Percentiles rank a stretch among this genome's conserved stretches.
Conservation (phyloP, 768 basidiomycete genomes). For the Suillus fuscotomentosus region DNA sequence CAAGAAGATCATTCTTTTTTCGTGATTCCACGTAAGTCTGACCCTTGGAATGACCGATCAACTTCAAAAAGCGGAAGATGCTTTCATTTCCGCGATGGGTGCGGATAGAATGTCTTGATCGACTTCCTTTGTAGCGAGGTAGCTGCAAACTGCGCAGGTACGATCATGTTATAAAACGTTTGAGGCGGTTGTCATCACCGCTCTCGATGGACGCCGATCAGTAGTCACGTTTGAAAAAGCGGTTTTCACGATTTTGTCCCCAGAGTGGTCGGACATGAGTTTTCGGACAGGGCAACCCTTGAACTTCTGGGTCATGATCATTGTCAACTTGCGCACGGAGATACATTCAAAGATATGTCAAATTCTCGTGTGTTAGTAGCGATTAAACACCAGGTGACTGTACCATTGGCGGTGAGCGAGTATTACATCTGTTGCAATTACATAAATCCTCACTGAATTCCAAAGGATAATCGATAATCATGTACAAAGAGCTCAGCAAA, state of each 20-base stretch:
- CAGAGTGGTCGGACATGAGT: conserved; percentile 4
- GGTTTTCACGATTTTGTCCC: neutral
- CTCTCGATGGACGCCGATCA: conserved; percentile 10
- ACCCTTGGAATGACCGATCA: too few species aligned
- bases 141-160: neutral
- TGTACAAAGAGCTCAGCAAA: neutral
- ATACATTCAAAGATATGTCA: neutral
- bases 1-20: too few species aligned
- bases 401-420: too few species aligned
- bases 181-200: conserved; percentile 12
- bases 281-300: neutral
- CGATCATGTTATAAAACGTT: conserved; percentile 2
- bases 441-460: too few species aligned
- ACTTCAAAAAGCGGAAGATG: too few species aligned
- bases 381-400: too few species aligned
- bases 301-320: neutral
- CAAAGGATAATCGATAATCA: too few species aligned
- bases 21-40: too few species aligned
- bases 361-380: neutral
- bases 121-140: neutral
- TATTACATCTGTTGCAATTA: too few species aligned
- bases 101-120: too few species aligned
- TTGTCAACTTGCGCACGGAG: neutral
- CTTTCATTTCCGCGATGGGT: too few species aligned
- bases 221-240: conserved; percentile 13